Conservation (phyloP, 2,329 filamentous ascomycete species). For the Stagonosporopsis cucurbitacearum region DNA sequence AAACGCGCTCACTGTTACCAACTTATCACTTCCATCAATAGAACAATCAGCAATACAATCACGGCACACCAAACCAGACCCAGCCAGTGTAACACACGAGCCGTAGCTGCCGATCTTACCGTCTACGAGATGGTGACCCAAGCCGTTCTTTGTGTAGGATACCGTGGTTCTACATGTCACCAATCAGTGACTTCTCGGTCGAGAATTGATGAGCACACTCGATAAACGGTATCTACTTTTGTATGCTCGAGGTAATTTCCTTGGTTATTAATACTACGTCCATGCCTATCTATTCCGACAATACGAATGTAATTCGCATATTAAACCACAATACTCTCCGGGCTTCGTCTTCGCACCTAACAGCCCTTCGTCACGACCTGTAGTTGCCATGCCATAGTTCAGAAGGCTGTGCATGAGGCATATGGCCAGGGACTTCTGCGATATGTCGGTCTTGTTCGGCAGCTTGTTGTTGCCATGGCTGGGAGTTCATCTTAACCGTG, state of each 20-base stretch:
- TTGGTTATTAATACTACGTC: neutral
- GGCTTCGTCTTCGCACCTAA: neutral
- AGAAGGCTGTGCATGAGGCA: constrained; percentile 1
- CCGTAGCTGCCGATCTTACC: no score
- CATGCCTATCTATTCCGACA: neutral
- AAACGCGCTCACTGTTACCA: no score
- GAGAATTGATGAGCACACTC: neutral
- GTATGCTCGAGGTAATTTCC: neutral
- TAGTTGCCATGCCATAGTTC: constrained; percentile 23
- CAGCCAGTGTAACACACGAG: no score
- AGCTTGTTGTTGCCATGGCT: no score
- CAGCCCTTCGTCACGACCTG: neutral
- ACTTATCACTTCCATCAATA: no score
- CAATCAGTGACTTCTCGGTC: no score
- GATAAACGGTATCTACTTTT: neutral
- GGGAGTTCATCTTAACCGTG: constrained; percentile 1
- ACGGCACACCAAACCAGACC: no score
- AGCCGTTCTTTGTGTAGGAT: no score
- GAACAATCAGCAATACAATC: no score
- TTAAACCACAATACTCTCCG: neutral
- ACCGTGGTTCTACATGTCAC: no score
- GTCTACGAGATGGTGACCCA: no score
- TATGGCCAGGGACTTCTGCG: constrained; percentile 11
- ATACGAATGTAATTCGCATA: neutral
- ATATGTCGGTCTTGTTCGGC: neutral